Conservation (phyloP, 805 yeast species). For the Nakazawaea wyomingensis region DNA sequence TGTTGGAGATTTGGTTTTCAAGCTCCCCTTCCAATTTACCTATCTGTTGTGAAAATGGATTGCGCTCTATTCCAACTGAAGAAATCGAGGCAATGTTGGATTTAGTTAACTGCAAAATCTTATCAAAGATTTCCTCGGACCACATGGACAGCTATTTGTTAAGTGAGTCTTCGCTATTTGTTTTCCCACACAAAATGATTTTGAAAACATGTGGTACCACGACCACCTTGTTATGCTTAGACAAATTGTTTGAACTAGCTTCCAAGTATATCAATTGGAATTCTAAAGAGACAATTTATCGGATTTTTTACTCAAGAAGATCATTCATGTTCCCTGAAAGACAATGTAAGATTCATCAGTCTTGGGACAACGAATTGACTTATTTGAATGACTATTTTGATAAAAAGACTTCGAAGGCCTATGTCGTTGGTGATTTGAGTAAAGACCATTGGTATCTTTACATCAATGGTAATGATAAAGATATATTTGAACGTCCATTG, state of each 20-base stretch:
- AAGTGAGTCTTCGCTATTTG: conserved; percentile 86
- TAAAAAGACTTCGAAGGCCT: conserved; percentile 53
- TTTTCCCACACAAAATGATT: conserved; percentile 78
- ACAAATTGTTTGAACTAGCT: conserved; percentile 52
- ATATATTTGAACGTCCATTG: conserved; percentile 4
- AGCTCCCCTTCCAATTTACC: conserved; percentile 40
- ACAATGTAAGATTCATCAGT: conserved; percentile 75
- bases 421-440: conserved; percentile 74
- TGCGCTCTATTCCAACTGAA: conserved; percentile 58
- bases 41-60: conserved; percentile 35
- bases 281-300: conserved; percentile 36
- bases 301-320: conserved; percentile 85
- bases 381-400: conserved; percentile 63
- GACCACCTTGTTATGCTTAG: conserved; percentile 75
- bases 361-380: conserved; percentile 78
- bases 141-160: conserved; percentile 78
- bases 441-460: conserved; percentile 91
- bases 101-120: conserved; percentile 79
- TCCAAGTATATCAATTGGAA: conserved; percentile 36
- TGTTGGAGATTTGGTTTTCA: conserved; percentile 86
- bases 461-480: conserved; percentile 42
- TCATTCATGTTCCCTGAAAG: conserved; percentile 88
- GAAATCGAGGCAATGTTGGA: conserved; percentile 74
- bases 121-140: conserved; percentile 67
- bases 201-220: conserved; percentile 97